Percentiles rank a stretch among this genome's conserved stretches.
phyloP scores from a whole-genome alignment of 2,329 filamentous ascomycete genomes.

The Massarina eburnea region DNA sequence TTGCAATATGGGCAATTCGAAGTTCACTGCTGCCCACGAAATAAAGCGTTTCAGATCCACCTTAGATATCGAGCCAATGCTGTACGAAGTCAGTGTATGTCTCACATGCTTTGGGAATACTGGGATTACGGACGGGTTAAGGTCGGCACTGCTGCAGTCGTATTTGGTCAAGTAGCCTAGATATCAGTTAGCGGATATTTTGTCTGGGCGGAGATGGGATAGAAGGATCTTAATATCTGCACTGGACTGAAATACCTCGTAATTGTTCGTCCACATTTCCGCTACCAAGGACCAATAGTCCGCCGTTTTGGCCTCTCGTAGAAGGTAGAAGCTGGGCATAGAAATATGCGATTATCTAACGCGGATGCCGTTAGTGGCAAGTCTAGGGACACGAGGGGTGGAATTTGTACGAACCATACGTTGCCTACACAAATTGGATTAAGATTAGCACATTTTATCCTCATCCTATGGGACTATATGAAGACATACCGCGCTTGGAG shows the following conservation, averaged over 20 bases:
- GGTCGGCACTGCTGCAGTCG: constrained; percentile 57
- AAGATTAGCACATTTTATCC: no score
- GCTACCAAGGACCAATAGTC: constrained; percentile 66
- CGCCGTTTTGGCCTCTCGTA: constrained; percentile 59
- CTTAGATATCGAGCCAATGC: constrained; percentile 63
- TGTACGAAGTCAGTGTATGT: no score
- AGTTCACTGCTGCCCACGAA: constrained; percentile 55
- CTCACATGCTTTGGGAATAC: no score
- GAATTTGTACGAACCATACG: no score
- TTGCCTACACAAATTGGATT: no score
- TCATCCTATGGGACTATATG: no score
- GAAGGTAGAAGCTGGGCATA: constrained; percentile 66
- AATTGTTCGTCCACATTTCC: constrained; percentile 61
- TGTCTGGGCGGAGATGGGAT: no score
- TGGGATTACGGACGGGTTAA: constrained; percentile 47
- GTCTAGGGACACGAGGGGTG: no score
- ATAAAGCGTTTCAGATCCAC: constrained; percentile 73
- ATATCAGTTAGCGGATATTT: not conserved
- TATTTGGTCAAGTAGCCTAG: constrained; percentile 65
- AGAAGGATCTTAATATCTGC: no score
- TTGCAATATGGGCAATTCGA: constrained; percentile 64
- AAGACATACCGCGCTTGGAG: constrained; percentile 60
- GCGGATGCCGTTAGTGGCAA: no score
- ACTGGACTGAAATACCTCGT: no score
- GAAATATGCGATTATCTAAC: constrained; percentile 68